Conservation (phyloP, 1,284 basidiomycete species). For the Ganoderma multipileum region DNA sequence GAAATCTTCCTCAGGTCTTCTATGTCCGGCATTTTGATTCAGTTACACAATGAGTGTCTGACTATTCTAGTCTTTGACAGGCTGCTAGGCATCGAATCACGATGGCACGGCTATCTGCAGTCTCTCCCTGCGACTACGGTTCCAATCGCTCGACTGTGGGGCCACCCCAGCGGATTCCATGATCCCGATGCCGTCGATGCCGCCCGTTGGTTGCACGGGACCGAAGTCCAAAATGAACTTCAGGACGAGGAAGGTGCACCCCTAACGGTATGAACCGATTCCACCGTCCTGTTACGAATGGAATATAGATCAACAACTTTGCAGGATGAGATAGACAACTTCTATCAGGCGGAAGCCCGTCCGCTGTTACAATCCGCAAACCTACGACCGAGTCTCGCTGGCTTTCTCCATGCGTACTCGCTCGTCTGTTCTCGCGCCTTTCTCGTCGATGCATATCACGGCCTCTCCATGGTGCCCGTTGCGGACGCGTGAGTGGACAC, state of each 20-base stretch:
- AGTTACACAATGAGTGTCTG: not conserved
- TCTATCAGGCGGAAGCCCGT: constrained; percentile 51
- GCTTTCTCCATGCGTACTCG: constrained; percentile 76
- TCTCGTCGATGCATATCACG: constrained; percentile 86
- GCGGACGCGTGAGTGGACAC: constrained; percentile 76
- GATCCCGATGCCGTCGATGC: constrained; percentile 41
- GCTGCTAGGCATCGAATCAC: constrained; percentile 51
- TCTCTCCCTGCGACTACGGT: constrained; percentile 61
- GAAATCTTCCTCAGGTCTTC: too few species aligned
- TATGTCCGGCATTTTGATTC: not conserved
- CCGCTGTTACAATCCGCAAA: constrained; percentile 38
- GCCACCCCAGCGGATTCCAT: constrained; percentile 34
- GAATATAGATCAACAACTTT: not conserved
- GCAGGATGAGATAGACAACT: constrained; percentile 56
- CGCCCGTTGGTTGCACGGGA: constrained; percentile 36
- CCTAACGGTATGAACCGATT: not conserved
- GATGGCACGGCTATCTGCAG: constrained; percentile 73
- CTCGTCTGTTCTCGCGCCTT: constrained; percentile 90
- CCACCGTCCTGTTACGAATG: constrained; percentile 10
- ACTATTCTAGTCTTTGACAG: constrained; percentile 40
- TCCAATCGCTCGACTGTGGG: constrained; percentile 74
- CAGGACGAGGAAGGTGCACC: constrained; percentile 33
- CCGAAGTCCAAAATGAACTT: constrained; percentile 36
- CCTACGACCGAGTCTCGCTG: constrained; percentile 34
- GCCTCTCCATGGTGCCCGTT: constrained; percentile 87